Evolutionary conservation across 2,329 filamentous ascomycete species (phyloP), one percentile per base, ranked within the genome.

Genomic region (Chaetomiaceae sp.): DNA sequence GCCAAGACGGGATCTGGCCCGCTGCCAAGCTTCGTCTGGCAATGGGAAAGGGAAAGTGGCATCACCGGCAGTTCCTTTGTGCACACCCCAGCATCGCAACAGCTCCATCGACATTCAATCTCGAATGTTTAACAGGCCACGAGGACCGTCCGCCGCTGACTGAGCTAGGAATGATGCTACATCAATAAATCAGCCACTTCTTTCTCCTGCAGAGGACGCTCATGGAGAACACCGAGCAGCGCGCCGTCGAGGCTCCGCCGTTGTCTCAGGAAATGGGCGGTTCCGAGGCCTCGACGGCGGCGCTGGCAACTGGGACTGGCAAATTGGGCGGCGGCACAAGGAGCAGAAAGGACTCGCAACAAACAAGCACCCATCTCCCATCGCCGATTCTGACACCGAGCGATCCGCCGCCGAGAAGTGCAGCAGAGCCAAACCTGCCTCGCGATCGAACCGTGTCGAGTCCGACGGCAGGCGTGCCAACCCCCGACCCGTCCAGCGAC

Each of bases 401-500:
- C 47, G 54, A 59, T 27, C 56, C 37, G 2, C 31, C 43, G 2
- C 36, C 53, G 22, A 46, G 11, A 15, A 31, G n/a, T 4, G 25
- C 15, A 9, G 6, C 47, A 3, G 54, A 59, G 23, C 17, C 46
- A 8, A 51, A 48, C 15, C 6, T 38, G 3, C 23, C 50, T 2
- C 27, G 29, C 23, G 53, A 60, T 8, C 56, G 44, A n/a, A 20
- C 54, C 2, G 43, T 57, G 2, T 48, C 58, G 12, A 58, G 34
- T 22, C 50, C 59, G 7, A 56, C 34, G 20, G 57, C 54, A 11
- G 60, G 59, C 15, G 57, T 62, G 3, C 60, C 62, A 9, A 63
- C 59, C 7, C 60, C 62, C n/a, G 63, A 64, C 14, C 52, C 59
- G 1, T 61, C 60, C 9, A 59, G 57, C 55, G 62, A 61, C 6